Conservation (phyloP, 352 stramenopile genomes). For the Globisporangium recalcitrans region DNA sequence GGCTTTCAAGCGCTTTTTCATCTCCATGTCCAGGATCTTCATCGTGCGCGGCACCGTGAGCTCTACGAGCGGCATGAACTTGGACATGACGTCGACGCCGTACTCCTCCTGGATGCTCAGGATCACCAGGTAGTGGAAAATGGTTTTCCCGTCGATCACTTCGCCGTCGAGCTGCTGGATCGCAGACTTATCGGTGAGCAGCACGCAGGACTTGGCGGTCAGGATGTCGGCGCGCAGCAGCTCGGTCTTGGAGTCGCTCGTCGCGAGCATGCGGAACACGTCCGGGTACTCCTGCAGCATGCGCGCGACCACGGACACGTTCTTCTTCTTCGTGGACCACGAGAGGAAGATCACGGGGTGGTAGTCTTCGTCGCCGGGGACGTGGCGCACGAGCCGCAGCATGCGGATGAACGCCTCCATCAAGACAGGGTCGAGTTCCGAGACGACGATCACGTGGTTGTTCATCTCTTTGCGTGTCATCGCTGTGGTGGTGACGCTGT, state of each 20-base stretch:
- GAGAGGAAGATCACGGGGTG: conserved; percentile 59
- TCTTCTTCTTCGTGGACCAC: conserved; percentile 36
- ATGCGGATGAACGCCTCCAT: conserved; percentile 50
- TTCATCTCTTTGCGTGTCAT: conserved; percentile 21
- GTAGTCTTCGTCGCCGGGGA: conserved; percentile 30
- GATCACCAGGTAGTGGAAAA: conserved; percentile 64
- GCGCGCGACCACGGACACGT: conserved; percentile 14
- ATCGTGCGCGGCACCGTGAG: conserved; percentile 58
- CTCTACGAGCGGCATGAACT: conserved; percentile 55
- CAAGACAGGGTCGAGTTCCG: conserved; percentile 34
- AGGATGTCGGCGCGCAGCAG: conserved; percentile 57
- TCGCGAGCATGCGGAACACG: conserved; percentile 55
- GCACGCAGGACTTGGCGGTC: conserved; percentile 42
- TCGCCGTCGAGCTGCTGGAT: conserved; percentile 56
- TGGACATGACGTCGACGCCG: conserved; percentile 32
- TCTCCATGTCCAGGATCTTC: conserved; percentile 62
- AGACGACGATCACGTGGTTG: conserved; percentile 63
- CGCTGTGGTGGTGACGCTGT: conserved; percentile 18
- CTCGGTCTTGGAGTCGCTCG: conserved; percentile 45
- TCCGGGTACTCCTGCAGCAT: conserved; percentile 40
- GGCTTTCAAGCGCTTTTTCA: conserved; percentile 36
- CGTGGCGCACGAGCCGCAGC: conserved; percentile 39
- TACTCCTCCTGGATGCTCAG: conserved; percentile 56
- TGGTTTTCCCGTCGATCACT: conserved; percentile 50
- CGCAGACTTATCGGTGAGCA: conserved; percentile 52